Conservation (phyloP, 108 stramenopile genomes). For the Nitzschia sp. region DNA sequence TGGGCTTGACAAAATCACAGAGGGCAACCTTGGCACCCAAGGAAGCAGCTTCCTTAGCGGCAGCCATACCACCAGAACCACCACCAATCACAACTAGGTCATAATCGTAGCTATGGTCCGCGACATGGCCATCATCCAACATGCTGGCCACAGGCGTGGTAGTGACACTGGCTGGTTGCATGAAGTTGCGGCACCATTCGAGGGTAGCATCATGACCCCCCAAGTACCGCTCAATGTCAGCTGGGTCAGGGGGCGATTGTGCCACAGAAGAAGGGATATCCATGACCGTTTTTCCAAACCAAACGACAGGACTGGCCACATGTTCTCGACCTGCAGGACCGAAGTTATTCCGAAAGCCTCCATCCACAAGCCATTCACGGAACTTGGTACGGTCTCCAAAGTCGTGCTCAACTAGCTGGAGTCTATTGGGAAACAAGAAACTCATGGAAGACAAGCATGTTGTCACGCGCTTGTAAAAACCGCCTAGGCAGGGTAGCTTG, state of each 20-base stretch:
- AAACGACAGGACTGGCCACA: slow-evolving; percentile 69
- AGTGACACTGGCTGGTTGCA: slow-evolving; percentile 27
- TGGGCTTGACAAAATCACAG: slow-evolving; percentile 96
- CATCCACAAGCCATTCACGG: slow-evolving; percentile 78
- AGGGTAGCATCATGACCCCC: slow-evolving; percentile 84
- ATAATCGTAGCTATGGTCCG: slow-evolving; percentile 86
- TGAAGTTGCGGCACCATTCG: slow-evolving; percentile 70
- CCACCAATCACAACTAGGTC: slow-evolving; percentile 97
- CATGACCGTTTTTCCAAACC: slow-evolving; percentile 46
- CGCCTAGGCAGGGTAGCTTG: slow-evolving; percentile 41
- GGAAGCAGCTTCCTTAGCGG: slow-evolving; percentile 90
- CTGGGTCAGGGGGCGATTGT: slow-evolving; percentile 21
- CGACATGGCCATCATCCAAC: slow-evolving; percentile 65
- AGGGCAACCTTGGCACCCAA: slow-evolving; percentile 93
- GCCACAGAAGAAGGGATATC: slow-evolving; percentile 21
- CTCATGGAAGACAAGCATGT: slow-evolving; percentile 71
- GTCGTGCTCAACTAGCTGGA: slow-evolving; percentile 70
- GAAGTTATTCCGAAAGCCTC: slow-evolving; percentile 52
- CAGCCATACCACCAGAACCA: slow-evolving; percentile 93
- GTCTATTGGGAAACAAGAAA: slow-evolving; percentile 69
- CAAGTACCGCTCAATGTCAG: slow-evolving; percentile 62
- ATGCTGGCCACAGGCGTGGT: slow-evolving; percentile 21
- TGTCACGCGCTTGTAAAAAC: slow-evolving; percentile 77
- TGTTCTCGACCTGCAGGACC: slow-evolving; percentile 45
- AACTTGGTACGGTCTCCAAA: slow-evolving; percentile 66